Evolutionary conservation across 176 grass and related monocot genomes (phyloP), one percentile per base, ranked within the genome.

Genomic region (barley (Hordeum vulgare)): DNA sequence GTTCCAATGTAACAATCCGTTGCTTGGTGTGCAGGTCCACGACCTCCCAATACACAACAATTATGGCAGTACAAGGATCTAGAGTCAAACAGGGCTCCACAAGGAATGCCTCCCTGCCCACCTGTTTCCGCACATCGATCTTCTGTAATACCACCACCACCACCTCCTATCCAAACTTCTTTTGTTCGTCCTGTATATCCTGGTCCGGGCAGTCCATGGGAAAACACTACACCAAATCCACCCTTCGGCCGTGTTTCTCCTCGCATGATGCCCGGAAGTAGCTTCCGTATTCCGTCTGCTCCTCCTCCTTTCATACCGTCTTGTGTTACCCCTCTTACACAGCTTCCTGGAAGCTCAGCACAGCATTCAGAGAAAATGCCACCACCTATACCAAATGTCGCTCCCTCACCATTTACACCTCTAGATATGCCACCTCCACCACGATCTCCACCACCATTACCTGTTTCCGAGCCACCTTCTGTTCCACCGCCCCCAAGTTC

Each of bases 291-390:
- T 83, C 68, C 85, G 40, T 56, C 79, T 88, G 86, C 86, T 82
- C 85, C 92, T 91, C 86, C 91, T 85, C 90, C 92, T 81, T 95
- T 95, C 72, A 85, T 91, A 33, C 87, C 90, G 63, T 95, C 92
- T 81, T 91, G 87, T 76, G 73, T 93, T 69, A 85, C 66, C 53
- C 95, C 95, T 61, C 71, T 91, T 77, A 36, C 82, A 31, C 95
- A 93, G 41, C 35, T 91, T 66, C 80, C 88, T 80, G 77, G 83
- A 65, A 70, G 71, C 76, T 81, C 91, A 80, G 61, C 80, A 33
- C 91, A 91, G 56, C 84, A 88, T 80, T 86, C 86, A 28, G 94
- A 94, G 28, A 93, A 90, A 87, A 85, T 87, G 75, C 78, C 83
- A 68, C 85, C 80, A 47, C 82, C 36, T 86, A 68, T 82, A 71